These are phyloP conservation scores for Massarina eburnea DNA, from an alignment of 2,329 filamentous ascomycete genomes.

Conservation along the genomic window DNA sequence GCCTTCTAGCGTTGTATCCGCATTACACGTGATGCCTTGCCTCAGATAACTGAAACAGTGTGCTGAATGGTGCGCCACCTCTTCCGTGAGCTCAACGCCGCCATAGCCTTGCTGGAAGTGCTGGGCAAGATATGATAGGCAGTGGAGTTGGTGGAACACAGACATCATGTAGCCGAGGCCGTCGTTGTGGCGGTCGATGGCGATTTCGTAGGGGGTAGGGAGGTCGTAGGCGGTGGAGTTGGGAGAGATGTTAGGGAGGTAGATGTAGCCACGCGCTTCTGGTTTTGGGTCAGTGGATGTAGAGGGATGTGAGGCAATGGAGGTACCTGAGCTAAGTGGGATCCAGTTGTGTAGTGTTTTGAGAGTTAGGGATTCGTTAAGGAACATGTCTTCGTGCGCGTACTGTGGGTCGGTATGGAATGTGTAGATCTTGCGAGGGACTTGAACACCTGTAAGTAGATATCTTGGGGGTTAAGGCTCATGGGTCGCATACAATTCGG, in stretches of 20 bases:
- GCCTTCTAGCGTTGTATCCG: constrained; percentile 28
- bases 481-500: constrained; percentile 11
- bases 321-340: constrained; percentile 16
- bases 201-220: constrained; percentile 19
- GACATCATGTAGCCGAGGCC: constrained; percentile 27
- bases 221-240: constrained; percentile 15
- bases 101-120: constrained; percentile 26
- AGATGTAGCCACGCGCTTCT: constrained; percentile 22
- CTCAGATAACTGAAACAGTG: constrained; percentile 33
- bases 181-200: constrained; percentile 18
- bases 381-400: constrained; percentile 24
- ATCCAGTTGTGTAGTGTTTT: constrained; percentile 28
- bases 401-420: constrained; percentile 22
- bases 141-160: constrained; percentile 30
- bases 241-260: constrained; percentile 3
- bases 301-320: neutral
- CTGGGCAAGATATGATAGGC: constrained; percentile 23
- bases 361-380: constrained; percentile 21
- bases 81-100: constrained; percentile 13
- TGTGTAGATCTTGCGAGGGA: constrained; percentile 23
- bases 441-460: constrained; percentile 9
- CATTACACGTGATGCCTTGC: constrained; percentile 28
- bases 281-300: neutral
- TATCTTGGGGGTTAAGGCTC: neutral
- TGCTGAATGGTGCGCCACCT: constrained; percentile 23